These are phyloP conservation scores for Penstemon newberryi DNA, from an alignment of 257 asterid species.

Conservation along the genomic window DNA sequence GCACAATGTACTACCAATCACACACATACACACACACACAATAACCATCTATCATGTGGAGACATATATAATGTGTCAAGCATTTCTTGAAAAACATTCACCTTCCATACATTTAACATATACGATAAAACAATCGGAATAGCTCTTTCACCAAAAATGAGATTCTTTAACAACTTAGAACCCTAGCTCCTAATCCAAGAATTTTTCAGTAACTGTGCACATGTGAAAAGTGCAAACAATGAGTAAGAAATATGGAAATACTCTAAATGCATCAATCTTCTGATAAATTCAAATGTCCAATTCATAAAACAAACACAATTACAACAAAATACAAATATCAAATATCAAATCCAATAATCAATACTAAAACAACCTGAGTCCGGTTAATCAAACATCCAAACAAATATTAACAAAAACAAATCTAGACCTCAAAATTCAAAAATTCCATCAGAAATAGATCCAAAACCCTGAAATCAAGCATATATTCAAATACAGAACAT, in stretches of 20 bases:
- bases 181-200: not conserved
- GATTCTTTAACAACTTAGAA: conserved; percentile 19
- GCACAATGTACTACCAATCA: no score
- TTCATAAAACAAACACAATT: not conserved
- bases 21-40: no score
- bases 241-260: not conserved
- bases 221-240: not conserved
- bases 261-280: not conserved
- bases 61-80: no score
- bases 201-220: not conserved
- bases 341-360: conserved; percentile 5
- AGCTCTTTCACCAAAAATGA: conserved; percentile 21
- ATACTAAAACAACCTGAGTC: not conserved
- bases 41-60: no score
- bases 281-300: not conserved
- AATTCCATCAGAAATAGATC: not conserved
- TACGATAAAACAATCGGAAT: not conserved
- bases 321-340: not conserved
- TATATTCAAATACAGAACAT: not conserved
- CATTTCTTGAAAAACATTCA: no score
- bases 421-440: conserved; percentile 13
- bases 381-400: conserved; percentile 11
- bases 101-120: no score
- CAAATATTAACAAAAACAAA: not conserved
- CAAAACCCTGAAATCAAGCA: conserved; percentile 3